Percentiles rank a stretch among this genome's conserved stretches.
Evolutionary conservation across 2,329 filamentous ascomycete genomes (phyloP).

Genomic region (Akanthomyces dipterigenus): DNA sequence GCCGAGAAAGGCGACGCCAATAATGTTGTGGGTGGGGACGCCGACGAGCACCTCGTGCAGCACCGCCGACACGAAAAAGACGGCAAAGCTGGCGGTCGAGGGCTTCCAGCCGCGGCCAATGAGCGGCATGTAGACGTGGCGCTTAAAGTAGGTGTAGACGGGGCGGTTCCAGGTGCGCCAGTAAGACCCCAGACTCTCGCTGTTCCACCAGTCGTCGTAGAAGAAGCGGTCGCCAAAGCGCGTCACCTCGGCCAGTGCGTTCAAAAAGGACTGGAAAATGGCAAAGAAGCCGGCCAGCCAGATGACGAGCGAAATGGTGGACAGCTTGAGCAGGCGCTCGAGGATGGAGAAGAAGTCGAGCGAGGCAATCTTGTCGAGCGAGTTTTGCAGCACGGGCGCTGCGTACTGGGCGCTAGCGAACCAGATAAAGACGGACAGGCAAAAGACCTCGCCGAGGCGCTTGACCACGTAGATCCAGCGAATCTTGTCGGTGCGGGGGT

Average conservation of each 20-base stretch:
- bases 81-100: slow-evolving; percentile 63
- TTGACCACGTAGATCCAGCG: slow-evolving; percentile 86
- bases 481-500: slow-evolving; percentile 75
- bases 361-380: slow-evolving; percentile 75
- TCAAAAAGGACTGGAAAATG: slow-evolving; percentile 86
- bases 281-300: slow-evolving; percentile 98
- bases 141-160: slow-evolving; percentile 92
- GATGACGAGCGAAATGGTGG: slow-evolving; percentile 89
- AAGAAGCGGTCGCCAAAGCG: slow-evolving; percentile 89
- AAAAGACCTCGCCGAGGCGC: slow-evolving; percentile 68
- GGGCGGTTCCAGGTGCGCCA: slow-evolving; percentile 98
- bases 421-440: slow-evolving; percentile 87
- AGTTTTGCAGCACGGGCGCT: slow-evolving; percentile 81
- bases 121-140: slow-evolving; percentile 86
- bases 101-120: slow-evolving; percentile 76
- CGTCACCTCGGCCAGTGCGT: slow-evolving; percentile 84
- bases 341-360: slow-evolving; percentile 75
- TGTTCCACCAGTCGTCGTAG: slow-evolving; percentile 99
- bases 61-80: slow-evolving; percentile 83
- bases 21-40: slow-evolving; percentile 87
- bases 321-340: slow-evolving; percentile 89
- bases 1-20: slow-evolving; percentile 85
- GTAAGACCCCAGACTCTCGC: slow-evolving; percentile 74
- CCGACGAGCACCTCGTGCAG: slow-evolving; percentile 91
- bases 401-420: slow-evolving; percentile 92